A percentile compares a stretch with the other conserved stretches of the same genome.
Conservation (phyloP, 2,329 filamentous ascomycete genomes). For the Graphilbum sp. region DNA sequence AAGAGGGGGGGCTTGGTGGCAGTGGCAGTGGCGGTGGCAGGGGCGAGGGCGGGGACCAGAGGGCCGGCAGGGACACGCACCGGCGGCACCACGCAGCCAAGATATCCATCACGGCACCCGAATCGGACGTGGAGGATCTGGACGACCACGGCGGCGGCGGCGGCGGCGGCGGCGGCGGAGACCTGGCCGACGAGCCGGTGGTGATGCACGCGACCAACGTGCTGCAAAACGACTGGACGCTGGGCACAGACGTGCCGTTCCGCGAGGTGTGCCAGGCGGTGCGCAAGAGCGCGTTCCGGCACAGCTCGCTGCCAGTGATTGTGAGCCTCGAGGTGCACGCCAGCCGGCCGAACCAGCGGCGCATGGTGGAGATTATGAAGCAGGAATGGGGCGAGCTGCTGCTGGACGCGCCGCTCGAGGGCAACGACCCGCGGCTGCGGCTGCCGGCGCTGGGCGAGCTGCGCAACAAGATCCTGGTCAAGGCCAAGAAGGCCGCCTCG, state of each 20-base stretch:
- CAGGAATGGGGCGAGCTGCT: slow-evolving; percentile 68
- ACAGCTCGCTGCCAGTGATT: slow-evolving; percentile 66
- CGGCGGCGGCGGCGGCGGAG: background rate
- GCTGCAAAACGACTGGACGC: slow-evolving; percentile 40
- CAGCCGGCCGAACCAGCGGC: slow-evolving; percentile 63
- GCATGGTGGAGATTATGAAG: slow-evolving; percentile 89
- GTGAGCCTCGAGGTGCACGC: slow-evolving; percentile 88
- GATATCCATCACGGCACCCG: too few relatives aligned
- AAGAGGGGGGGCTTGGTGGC: too few relatives aligned
- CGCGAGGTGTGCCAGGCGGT: slow-evolving; percentile 73
- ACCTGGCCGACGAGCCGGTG: slow-evolving; percentile 44
- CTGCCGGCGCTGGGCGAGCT: slow-evolving; percentile 59
- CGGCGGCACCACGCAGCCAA: too few relatives aligned
- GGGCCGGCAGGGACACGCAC: too few relatives aligned
- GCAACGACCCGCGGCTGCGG: slow-evolving; percentile 32
- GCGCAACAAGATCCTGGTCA: slow-evolving; percentile 65
- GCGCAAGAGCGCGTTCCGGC: slow-evolving; percentile 59
- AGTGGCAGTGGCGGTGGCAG: too few relatives aligned
- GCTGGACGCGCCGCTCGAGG: slow-evolving; percentile 39
- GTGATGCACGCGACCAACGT: slow-evolving; percentile 49
- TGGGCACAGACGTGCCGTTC: slow-evolving; percentile 76
- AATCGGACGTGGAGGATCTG: too few relatives aligned
- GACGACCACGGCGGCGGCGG: too few relatives aligned
- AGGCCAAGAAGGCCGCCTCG: slow-evolving; percentile 46
- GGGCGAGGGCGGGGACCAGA: too few relatives aligned